Conservation (phyloP, 225 moss, liverwort and hornwort genomes). For the Antitrichia curtipendula region DNA sequence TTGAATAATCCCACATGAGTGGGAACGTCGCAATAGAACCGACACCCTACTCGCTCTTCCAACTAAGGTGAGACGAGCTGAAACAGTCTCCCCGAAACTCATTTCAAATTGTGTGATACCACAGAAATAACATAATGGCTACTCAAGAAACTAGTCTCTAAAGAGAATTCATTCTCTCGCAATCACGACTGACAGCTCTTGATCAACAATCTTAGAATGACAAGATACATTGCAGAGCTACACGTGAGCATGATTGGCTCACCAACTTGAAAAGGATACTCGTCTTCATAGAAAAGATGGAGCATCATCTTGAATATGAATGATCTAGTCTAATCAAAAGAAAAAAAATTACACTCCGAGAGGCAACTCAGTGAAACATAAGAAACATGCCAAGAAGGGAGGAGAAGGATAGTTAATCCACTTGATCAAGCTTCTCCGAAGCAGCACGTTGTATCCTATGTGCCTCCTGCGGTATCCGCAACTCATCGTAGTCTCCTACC, state of each 20-base stretch:
- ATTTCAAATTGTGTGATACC: neutral
- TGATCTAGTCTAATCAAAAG: neutral
- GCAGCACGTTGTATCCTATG: constrained; percentile 48
- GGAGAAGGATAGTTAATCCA: constrained; percentile 50
- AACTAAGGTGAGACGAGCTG: neutral
- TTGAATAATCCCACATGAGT: neutral
- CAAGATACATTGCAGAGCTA: neutral
- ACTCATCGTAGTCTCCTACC: constrained; percentile 87
- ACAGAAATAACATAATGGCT: neutral
- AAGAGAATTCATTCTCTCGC: neutral
- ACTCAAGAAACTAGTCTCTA: neutral
- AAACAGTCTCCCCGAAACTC: neutral
- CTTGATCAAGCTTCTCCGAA: constrained; percentile 66
- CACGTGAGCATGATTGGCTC: neutral
- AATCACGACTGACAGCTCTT: neutral
- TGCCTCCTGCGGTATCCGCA: constrained; percentile 87
- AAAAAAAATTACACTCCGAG: neutral
- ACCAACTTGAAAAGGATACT: neutral
- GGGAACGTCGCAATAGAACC: neutral
- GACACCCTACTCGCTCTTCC: neutral
- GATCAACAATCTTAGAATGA: neutral
- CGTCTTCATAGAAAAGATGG: neutral
- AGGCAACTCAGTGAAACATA: neutral
- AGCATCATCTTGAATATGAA: neutral
- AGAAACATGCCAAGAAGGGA: neutral